phyloP scores from a whole-genome alignment of 2,329 filamentous ascomycete species.

The Fusarium temperatum region DNA sequence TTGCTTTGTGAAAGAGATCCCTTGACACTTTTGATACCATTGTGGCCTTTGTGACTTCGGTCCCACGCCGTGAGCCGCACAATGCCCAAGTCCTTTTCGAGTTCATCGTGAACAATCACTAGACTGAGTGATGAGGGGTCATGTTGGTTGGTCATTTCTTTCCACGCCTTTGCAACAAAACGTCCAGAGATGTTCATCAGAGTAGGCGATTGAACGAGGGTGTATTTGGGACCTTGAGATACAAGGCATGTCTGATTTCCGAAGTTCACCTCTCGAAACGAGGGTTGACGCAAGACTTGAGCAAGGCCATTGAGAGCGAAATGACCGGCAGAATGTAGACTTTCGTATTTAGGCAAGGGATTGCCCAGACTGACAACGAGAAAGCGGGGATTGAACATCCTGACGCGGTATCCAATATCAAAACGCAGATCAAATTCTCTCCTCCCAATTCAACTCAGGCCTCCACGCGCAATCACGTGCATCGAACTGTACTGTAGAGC shows the following conservation, averaged over 20 bases:
- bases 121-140: conserved; percentile 56
- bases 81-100: conserved; percentile 76
- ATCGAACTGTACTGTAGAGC: neutral
- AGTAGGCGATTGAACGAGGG: conserved; percentile 77
- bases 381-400: conserved; percentile 61
- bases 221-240: conserved; percentile 62
- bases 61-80: conserved; percentile 72
- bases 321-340: conserved; percentile 89
- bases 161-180: conserved; percentile 73
- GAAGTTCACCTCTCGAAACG: conserved; percentile 57
- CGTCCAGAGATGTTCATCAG: conserved; percentile 88
- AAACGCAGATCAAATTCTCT: conserved; percentile 12
- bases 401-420: conserved; percentile 27
- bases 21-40: conserved; percentile 76
- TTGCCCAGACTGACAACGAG: conserved; percentile 92
- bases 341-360: conserved; percentile 76
- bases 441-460: neutral
- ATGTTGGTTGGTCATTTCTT: conserved; percentile 58
- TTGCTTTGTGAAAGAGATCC: conserved; percentile 55
- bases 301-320: conserved; percentile 72
- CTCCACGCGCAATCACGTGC: conserved; percentile 44
- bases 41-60: conserved; percentile 74
- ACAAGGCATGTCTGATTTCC: conserved; percentile 63
- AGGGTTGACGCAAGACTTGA: conserved; percentile 54
- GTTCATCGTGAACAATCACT: conserved; percentile 87